Evolutionary conservation across 2,329 filamentous ascomycete genomes (phyloP), one percentile per base, ranked within the genome.

Genomic region (Hymenoscyphus linearis): DNA sequence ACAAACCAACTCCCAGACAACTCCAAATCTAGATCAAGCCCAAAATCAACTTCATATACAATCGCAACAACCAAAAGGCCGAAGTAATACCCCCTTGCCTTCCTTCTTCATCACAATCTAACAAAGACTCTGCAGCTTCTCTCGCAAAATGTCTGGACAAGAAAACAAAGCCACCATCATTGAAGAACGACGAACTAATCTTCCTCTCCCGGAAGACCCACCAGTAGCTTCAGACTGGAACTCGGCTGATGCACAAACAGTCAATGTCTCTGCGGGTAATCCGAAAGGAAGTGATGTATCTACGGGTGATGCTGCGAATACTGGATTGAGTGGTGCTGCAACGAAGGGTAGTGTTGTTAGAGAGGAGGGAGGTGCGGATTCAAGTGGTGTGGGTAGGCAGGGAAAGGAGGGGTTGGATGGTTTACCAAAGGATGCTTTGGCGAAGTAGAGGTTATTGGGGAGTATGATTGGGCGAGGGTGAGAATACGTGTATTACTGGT

Each of bases 151-250:
- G n/a, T n/a, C 40, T 7, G n/a, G 18, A 44, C 44, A 69, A 60
- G 59, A 71, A 64, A 73, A 75, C 76, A 90, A 90, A 75, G 73
- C 78, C 66, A 78, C 87, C 60, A 78, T 88, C 74, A 88, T 93
- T 72, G 83, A 86, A 58, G 76, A 89, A 74, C 81, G 81, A 70
- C 81, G 87, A 76, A 77, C 85, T 74, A 91, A 91, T 76, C 85
- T 96, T 35, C 89, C 89, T 57, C 84, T 93, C 57, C 91, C 90
- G 18, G 89, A 93, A 2, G 81, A 93, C 67, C 90, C 90, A 25
- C 89, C 89, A 1, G 78, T 76, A n/a, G 77, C 85, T n/a, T 89
- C 88, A 4, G 90, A 95, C 79, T 92, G 86, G 82, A 86, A 93
- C 73, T 90, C 87, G 0, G 79, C 82, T 57, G 89, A 93, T 69